Evolutionary conservation across 352 stramenopile species (phyloP).

Genomic region (Globisporangium okanoganense): DNA sequence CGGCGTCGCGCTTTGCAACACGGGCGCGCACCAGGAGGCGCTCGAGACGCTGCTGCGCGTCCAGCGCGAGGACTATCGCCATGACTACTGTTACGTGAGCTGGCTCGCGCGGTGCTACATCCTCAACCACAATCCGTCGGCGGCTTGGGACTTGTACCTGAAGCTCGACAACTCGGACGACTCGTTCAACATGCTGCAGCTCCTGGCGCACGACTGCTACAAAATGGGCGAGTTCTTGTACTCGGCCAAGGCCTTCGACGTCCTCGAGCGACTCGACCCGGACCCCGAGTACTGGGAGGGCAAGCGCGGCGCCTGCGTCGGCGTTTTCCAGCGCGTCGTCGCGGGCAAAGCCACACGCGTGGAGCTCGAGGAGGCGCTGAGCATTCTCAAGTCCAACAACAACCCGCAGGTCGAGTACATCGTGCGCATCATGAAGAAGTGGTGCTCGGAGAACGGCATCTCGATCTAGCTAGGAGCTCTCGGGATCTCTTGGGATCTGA

Average conservation of each 20-base stretch:
- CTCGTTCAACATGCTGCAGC: slow-evolving; percentile 94
- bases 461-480: slow-evolving; percentile 37
- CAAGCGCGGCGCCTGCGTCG: slow-evolving; percentile 93
- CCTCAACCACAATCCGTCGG: slow-evolving; percentile 92
- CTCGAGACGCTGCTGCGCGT: slow-evolving; percentile 92
- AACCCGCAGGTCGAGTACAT: slow-evolving; percentile 97
- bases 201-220: slow-evolving; percentile 98
- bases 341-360: slow-evolving; percentile 87
- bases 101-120: slow-evolving; percentile 93
- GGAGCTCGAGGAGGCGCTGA: slow-evolving; percentile 89
- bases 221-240: slow-evolving; percentile 96
- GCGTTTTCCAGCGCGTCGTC: slow-evolving; percentile 94
- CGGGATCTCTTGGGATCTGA: background rate
- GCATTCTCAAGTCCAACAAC: slow-evolving; percentile 92
- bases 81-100: slow-evolving; percentile 92
- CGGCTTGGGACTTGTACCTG: slow-evolving; percentile 95
- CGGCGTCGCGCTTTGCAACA: slow-evolving; percentile 91
- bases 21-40: slow-evolving; percentile 90
- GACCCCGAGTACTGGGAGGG: slow-evolving; percentile 97
- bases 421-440: slow-evolving; percentile 96
- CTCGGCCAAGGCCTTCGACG: slow-evolving; percentile 93
- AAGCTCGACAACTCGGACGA: slow-evolving; percentile 95
- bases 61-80: slow-evolving; percentile 89
- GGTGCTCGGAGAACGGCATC: slow-evolving; percentile 89
- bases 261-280: slow-evolving; percentile 92